A percentile compares a stretch with the other conserved stretches of the same genome.
Evolutionary conservation across 164 flowering plant species (phyloP).

Genomic region (Magnolia sinica): DNA sequence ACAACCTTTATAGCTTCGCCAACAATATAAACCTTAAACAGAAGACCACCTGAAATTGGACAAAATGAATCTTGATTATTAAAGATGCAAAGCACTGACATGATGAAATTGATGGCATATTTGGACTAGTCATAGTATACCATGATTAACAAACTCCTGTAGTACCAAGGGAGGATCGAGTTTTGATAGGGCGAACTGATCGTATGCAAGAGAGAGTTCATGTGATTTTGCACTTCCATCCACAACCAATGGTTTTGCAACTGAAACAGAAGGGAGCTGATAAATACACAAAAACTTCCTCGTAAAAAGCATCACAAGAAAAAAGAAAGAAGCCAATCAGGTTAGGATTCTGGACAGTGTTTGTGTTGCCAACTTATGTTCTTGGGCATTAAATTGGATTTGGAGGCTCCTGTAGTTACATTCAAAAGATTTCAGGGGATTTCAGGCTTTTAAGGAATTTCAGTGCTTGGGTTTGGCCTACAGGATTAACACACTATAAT

Average conservation of each 20-base stretch:
- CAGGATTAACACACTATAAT: too few species aligned
- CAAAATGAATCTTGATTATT: neutral
- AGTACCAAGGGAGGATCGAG: slow-evolving; percentile 94
- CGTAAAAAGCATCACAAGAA: slow-evolving; percentile 1
- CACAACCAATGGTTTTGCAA: slow-evolving; percentile 85
- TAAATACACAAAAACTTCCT: neutral
- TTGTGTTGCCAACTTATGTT: neutral
- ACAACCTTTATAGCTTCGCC: slow-evolving; percentile 93
- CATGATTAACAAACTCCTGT: slow-evolving; percentile 98
- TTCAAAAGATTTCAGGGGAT: neutral
- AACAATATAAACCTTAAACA: slow-evolving; percentile 87
- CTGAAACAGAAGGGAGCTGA: slow-evolving; percentile 38
- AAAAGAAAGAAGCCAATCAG: neutral
- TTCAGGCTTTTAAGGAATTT: neutral
- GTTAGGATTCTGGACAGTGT: too few species aligned
- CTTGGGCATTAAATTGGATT: neutral
- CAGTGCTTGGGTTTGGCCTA: neutral
- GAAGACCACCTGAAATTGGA: slow-evolving; percentile 67
- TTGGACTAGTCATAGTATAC: slow-evolving; percentile 29
- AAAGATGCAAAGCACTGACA: neutral
- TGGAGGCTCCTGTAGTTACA: neutral
- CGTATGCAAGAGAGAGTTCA: slow-evolving; percentile 85
- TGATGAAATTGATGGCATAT: neutral
- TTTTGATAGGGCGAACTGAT: slow-evolving; percentile 64
- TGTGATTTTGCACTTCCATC: slow-evolving; percentile 93